phyloP scores from a whole-genome alignment of 129 eudicot genomes.

The Flaveria sonorensis region DNA sequence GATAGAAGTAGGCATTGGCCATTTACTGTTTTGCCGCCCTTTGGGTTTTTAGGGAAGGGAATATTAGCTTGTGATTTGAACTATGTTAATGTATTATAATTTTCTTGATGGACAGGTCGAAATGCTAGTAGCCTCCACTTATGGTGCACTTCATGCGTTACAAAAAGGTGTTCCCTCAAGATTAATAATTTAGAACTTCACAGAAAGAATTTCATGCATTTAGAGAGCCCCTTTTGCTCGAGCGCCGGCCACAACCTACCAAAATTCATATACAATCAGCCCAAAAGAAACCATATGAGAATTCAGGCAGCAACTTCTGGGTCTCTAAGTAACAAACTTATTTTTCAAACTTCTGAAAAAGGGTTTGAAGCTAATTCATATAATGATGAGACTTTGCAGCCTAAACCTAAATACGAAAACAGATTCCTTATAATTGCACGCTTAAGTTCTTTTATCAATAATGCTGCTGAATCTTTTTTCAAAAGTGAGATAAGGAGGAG shows the following conservation, averaged over 20 bases:
- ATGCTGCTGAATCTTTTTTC: constrained; percentile 79
- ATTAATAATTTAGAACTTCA: constrained; percentile 22
- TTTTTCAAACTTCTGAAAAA: constrained; percentile 25
- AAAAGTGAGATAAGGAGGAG: constrained; percentile 95
- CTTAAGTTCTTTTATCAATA: constrained; percentile 64
- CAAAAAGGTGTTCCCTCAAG: constrained; percentile 26
- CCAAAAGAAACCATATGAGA: constrained; percentile 29
- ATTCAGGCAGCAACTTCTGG: constrained; percentile 57
- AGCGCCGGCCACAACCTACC: constrained; percentile 23
- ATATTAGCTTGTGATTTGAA: not conserved
- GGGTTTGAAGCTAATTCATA: constrained; percentile 27
- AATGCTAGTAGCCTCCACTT: constrained; percentile 8
- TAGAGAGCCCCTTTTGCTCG: constrained; percentile 24
- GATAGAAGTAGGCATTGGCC: not conserved
- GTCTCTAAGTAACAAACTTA: constrained; percentile 44
- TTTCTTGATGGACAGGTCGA: constrained; percentile 44
- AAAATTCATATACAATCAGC: constrained; percentile 19
- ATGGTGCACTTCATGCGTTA: constrained; percentile 15
- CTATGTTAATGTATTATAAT: too few species aligned
- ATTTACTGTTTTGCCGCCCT: not conserved
- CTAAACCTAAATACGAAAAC: constrained; percentile 54
- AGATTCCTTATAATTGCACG: constrained; percentile 69
- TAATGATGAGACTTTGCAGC: constrained; percentile 38
- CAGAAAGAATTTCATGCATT: constrained; percentile 28
- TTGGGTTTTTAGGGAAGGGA: not conserved